Evolutionary conservation across 2,329 filamentous ascomycete genomes (phyloP).

Genomic region (Pseudocercospora fuligena): DNA sequence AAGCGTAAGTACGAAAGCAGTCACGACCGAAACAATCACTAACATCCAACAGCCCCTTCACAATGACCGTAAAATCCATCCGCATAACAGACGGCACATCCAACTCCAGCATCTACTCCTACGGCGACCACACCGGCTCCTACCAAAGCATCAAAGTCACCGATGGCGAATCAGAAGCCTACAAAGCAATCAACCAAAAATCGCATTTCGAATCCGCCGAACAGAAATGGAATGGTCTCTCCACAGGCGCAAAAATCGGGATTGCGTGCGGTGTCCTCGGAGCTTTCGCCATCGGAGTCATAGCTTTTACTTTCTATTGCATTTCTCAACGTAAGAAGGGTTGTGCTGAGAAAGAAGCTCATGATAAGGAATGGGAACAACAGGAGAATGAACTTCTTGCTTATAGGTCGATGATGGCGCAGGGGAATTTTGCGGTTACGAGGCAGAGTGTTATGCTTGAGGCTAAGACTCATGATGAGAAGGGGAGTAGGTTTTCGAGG

Average conservation of each 20-base stretch:
- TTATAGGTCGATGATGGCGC: slow-evolving; percentile 37
- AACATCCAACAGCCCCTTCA: slow-evolving; percentile 37
- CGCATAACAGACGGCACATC: slow-evolving; percentile 41
- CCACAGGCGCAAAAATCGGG: slow-evolving; percentile 54
- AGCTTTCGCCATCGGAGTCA: slow-evolving; percentile 43
- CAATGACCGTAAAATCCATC: slow-evolving; percentile 43
- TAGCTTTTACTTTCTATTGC: slow-evolving; percentile 51
- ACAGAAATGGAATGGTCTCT: slow-evolving; percentile 49
- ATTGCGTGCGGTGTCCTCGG: slow-evolving; percentile 53
- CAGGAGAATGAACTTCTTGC: slow-evolving; percentile 43
- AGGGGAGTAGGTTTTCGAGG: slow-evolving; percentile 18
- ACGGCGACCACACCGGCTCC: slow-evolving; percentile 46
- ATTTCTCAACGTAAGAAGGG: slow-evolving; percentile 56
- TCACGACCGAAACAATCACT: not conserved
- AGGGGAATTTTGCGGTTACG: slow-evolving; percentile 35
- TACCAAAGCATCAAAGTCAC: slow-evolving; percentile 53
- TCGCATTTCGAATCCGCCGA: slow-evolving; percentile 50
- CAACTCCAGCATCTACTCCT: slow-evolving; percentile 46
- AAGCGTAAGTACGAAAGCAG: slow-evolving; percentile 32
- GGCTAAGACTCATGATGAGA: slow-evolving; percentile 14
- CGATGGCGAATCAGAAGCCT: slow-evolving; percentile 37
- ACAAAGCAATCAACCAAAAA: slow-evolving; percentile 44
- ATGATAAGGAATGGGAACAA: slow-evolving; percentile 53
- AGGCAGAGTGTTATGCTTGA: slow-evolving; percentile 28
- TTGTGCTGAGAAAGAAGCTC: slow-evolving; percentile 53